A percentile compares a stretch with the other conserved stretches of the same genome.
phyloP scores from a whole-genome alignment of 78 protist genomes.

The Dictyostelium brefeldianum region DNA sequence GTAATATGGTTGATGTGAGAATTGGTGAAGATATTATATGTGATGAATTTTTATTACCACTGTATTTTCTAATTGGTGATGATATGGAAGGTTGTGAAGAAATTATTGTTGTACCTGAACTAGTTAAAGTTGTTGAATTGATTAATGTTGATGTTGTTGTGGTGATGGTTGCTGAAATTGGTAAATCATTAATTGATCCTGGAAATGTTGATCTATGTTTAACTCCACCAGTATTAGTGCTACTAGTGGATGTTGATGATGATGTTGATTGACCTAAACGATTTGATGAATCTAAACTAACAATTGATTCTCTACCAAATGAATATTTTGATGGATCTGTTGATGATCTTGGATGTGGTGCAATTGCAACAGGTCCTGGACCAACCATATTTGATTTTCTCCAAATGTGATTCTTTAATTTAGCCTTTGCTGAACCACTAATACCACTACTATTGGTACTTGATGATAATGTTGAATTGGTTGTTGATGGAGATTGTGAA shows the following conservation, averaged over 20 bases:
- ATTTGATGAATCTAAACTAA: constrained; percentile 33
- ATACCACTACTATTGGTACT: not conserved
- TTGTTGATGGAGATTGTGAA: not conserved
- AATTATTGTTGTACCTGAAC: not conserved
- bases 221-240: not conserved
- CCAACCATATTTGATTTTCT: constrained; percentile 18
- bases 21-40: not conserved
- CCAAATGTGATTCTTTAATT: constrained; percentile 25
- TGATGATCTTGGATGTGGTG: constrained; percentile 49
- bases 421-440: not conserved
- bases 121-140: not conserved
- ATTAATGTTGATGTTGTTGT: not conserved
- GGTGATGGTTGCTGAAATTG: not conserved
- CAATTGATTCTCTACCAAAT: constrained; percentile 36
- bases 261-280: not conserved
- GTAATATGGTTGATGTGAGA: not conserved
- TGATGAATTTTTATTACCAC: not conserved
- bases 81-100: not conserved
- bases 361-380: not conserved
- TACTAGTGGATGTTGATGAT: not conserved
- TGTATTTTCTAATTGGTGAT: not conserved
- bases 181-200: constrained; percentile 1
- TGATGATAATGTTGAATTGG: not conserved
- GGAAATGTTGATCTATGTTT: constrained; percentile 73
- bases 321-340: constrained; percentile 50